Evolutionary conservation across 2,329 filamentous ascomycete genomes (phyloP), one percentile per base, ranked within the genome.

Genomic region (Ophiostoma ips): DNA sequence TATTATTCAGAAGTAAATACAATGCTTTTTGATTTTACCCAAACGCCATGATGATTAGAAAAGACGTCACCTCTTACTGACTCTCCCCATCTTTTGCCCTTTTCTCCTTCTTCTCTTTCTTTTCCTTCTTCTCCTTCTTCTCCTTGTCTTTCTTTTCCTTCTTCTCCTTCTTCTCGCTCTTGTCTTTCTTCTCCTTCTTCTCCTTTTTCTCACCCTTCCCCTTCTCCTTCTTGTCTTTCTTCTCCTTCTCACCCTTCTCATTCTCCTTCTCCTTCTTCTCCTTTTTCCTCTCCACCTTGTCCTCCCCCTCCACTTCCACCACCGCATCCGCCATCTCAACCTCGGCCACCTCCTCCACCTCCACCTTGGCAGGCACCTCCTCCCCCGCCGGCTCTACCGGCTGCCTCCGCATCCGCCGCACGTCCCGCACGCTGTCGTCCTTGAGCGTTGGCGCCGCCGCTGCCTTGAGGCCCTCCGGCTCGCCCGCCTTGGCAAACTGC

Each of bases 401-500:
- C 48, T 52, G 11, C 40, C 50, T 15, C 49, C 46, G 21, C 35
- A 38, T 18, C 9, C 37, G 36, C 46, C 35, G 24, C n/a, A 15
- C 40, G 16, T 35, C 35, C 10, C 46, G 43, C 30, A 45, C 34
- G 15, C 38, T 46, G 13, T 47, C 36, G 18, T 49, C 21, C 52
- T 52, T 57, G 16, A 50, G 51, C 56, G 55, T 56, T 12, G 63
- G 62, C 51, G 69, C 66, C 38, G 66, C 68, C 10, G 69, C 59
- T 8, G 56, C 47, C 51, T 59, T 52, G 21, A 58, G 57, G n/a
- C 60, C 62, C 46, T 64, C 62, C 0, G 61, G 59, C 55, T 69
- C 67, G 13, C 70, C 65, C 55, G 76, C 73, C 62, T 73, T 77
- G 53, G 71, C 71, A 72, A 75, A 78, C 3, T 64, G 58, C 54